phyloP scores from a whole-genome alignment of 768 basidiomycete genomes.

The Thelephora ganbajun region DNA sequence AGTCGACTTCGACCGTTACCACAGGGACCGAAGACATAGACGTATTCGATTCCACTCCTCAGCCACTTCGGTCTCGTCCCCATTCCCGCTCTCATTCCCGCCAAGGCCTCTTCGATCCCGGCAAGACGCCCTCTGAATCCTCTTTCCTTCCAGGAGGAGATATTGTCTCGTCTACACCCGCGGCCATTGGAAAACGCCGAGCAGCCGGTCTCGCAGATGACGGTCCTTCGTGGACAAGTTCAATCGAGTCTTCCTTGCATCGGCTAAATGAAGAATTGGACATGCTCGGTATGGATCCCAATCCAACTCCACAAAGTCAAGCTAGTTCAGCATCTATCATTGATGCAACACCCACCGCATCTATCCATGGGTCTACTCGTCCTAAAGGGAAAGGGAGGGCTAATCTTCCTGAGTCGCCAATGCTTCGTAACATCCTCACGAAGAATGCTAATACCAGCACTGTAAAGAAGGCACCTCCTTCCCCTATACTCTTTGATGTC shows the following conservation, averaged over 20 bases:
- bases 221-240: constrained; percentile 56
- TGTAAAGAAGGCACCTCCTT: constrained; percentile 11
- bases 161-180: constrained; percentile 71
- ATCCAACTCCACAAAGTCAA: not conserved
- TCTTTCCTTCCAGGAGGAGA: constrained; percentile 66
- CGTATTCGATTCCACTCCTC: not conserved
- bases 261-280: constrained; percentile 51
- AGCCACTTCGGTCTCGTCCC: not conserved
- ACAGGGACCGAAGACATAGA: not conserved
- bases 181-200: constrained; percentile 25
- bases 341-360: constrained; percentile 11
- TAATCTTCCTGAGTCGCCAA: constrained; percentile 25
- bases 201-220: constrained; percentile 24
- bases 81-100: constrained; percentile 7
- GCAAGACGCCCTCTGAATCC: constrained; percentile 41
- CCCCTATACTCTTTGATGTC: constrained; percentile 5
- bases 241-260: constrained; percentile 61
- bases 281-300: constrained; percentile 34
- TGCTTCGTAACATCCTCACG: constrained; percentile 36
- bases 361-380: constrained; percentile 10
- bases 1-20: constrained; percentile 12
- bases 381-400: constrained; percentile 30
- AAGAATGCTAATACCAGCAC: constrained; percentile 30
- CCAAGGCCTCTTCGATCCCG: constrained; percentile 22
- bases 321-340: constrained; percentile 11